Conservation (phyloP, 2,329 filamentous ascomycete species). For the Bimuria novae-zelandiae region DNA sequence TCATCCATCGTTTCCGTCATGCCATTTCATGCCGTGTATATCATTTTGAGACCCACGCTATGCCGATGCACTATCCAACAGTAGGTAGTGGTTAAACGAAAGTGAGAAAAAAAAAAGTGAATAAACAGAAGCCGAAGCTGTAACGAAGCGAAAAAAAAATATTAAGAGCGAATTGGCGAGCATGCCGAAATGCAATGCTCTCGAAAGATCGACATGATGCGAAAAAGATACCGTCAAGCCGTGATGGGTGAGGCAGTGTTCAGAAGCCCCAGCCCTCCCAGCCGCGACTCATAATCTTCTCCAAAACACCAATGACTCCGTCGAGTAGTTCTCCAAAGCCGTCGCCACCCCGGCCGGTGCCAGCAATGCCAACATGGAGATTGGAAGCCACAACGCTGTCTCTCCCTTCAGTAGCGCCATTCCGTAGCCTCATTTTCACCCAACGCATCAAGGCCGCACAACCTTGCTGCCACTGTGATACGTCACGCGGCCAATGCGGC, state of each 20-base stretch:
- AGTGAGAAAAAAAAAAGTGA: constrained; percentile 8
- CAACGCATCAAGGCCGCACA: constrained; percentile 37
- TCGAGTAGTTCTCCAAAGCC: constrained; percentile 38
- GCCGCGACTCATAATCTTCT: constrained; percentile 31
- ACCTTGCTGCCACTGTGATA: constrained; percentile 33
- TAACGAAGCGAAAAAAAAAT: constrained; percentile 8
- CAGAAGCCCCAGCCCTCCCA: constrained; percentile 40
- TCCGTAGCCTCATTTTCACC: constrained; percentile 37
- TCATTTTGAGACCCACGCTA: constrained; percentile 20
- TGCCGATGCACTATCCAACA: constrained; percentile 38
- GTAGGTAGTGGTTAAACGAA: constrained; percentile 20
- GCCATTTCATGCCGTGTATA: constrained; percentile 18
- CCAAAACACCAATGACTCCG: constrained; percentile 32
- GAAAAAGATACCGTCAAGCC: neutral
- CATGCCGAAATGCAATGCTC: constrained; percentile 7
- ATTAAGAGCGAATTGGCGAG: neutral
- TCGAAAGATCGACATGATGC: neutral
- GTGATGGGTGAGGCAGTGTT: constrained; percentile 1
- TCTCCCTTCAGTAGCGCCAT: constrained; percentile 20
- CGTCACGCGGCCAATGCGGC: constrained; percentile 23
- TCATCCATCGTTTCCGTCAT: constrained; percentile 18
- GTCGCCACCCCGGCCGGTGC: constrained; percentile 20
- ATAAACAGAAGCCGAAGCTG: constrained; percentile 7
- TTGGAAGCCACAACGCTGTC: constrained; percentile 14
- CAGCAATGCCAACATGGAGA: constrained; percentile 9